Conservation (phyloP, 2,329 filamentous ascomycete species). For the Fusarium guadeloupense region DNA sequence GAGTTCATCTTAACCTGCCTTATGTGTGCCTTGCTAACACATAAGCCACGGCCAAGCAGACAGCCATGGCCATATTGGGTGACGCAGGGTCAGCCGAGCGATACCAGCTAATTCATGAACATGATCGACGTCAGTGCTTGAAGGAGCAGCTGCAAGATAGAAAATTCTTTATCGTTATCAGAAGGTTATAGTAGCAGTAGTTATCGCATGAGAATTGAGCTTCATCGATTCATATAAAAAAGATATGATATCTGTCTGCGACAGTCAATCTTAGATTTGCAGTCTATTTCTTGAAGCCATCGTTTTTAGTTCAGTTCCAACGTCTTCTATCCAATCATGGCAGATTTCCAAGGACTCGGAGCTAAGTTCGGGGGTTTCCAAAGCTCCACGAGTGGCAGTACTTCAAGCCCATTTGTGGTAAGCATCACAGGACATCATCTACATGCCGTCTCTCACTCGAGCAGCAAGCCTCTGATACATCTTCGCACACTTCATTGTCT, state of each 20-base stretch:
- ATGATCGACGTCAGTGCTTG: slow-evolving; percentile 15
- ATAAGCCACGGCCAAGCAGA: slow-evolving; percentile 23
- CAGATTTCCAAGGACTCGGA: slow-evolving; percentile 36
- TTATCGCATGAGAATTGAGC: neutral
- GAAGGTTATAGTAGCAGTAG: neutral
- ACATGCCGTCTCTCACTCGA: slow-evolving; percentile 19
- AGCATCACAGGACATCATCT: neutral
- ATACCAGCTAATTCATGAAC: neutral
- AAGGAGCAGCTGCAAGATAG: slow-evolving; percentile 37
- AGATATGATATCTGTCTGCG: neutral
- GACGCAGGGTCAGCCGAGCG: slow-evolving; percentile 6
- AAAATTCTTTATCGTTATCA: slow-evolving; percentile 21
- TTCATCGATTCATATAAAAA: slow-evolving; percentile 20
- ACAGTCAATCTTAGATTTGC: neutral
- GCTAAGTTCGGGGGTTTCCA: slow-evolving; percentile 40
- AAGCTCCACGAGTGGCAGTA: slow-evolving; percentile 38
- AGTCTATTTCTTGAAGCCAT: neutral
- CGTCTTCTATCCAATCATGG: slow-evolving; percentile 19
- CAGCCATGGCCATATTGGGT: slow-evolving; percentile 19
- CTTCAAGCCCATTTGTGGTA: slow-evolving; percentile 40
- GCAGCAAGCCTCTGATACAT: slow-evolving; percentile 41
- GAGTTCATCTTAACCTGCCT: slow-evolving; percentile 4
- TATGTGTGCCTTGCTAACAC: slow-evolving; percentile 27
- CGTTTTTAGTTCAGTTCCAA: neutral
- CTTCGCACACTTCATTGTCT: slow-evolving; percentile 40